A percentile compares a stretch with the other conserved stretches of the same genome.
Conservation (phyloP, 78 protist genomes). For the Anaeramoeba flamelloides region DNA sequence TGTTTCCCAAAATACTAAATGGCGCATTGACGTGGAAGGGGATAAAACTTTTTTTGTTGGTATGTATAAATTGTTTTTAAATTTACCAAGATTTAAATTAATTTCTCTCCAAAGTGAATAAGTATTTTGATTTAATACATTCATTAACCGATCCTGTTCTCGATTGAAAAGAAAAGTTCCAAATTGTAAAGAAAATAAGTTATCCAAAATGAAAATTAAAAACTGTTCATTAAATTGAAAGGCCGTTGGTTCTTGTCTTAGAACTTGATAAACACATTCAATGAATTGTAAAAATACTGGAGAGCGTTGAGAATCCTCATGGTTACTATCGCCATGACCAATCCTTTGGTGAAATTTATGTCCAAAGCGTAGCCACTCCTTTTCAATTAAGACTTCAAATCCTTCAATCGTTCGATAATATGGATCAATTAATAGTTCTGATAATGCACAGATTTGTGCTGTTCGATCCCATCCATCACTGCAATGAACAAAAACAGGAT, state of each 20-base stretch:
- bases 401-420: slow-evolving; percentile 66
- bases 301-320: too few relatives aligned
- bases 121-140: neutral
- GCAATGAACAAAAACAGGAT: neutral
- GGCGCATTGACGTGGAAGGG: too few relatives aligned
- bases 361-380: slow-evolving; percentile 42
- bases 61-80: neutral
- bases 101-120: slow-evolving; percentile 18
- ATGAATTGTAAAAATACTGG: slow-evolving; percentile 49
- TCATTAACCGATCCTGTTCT: slow-evolving; percentile 21
- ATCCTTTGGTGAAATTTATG: too few relatives aligned
- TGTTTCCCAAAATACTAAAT: too few relatives aligned
- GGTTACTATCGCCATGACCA: too few relatives aligned
- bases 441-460: slow-evolving; percentile 33
- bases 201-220: slow-evolving; percentile 10
- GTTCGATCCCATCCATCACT: slow-evolving; percentile 29
- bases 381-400: slow-evolving; percentile 40
- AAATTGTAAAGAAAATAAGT: slow-evolving; percentile 17
- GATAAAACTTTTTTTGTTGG: neutral
- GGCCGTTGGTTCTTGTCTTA: slow-evolving; percentile 29
- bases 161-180: slow-evolving; percentile 40
- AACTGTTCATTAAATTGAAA: slow-evolving; percentile 46
- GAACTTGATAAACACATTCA: slow-evolving; percentile 44
- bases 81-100: neutral
- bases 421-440: slow-evolving; percentile 57